Percentiles rank a stretch among this genome's conserved stretches.
These are phyloP conservation scores for Chloris gayana DNA, from an alignment of 176 grass and related monocot species.

Conservation along the genomic window DNA sequence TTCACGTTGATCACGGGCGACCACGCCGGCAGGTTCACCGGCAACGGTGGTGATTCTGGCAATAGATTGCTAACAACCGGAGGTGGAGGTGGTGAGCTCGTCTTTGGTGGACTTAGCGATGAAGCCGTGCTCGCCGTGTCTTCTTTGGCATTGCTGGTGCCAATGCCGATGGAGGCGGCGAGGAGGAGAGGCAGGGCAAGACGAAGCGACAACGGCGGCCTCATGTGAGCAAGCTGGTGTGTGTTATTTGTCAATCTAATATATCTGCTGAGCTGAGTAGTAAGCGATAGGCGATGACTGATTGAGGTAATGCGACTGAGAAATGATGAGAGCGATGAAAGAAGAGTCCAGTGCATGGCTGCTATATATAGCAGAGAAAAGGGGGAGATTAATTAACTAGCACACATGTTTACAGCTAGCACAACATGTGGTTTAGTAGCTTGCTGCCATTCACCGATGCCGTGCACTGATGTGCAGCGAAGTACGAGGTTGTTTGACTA, in stretches of 20 bases:
- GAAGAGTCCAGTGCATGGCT: neutral
- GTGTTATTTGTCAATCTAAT: neutral
- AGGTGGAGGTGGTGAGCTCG: neutral
- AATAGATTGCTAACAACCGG: neutral
- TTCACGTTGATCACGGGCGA: constrained; percentile 39
- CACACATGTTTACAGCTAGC: neutral
- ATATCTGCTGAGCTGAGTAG: too few relatives aligned
- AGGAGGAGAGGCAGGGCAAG: neutral
- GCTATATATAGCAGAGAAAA: neutral
- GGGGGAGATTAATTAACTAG: neutral
- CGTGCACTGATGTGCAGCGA: neutral
- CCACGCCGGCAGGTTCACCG: neutral
- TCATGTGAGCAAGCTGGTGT: neutral
- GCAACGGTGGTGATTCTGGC: neutral
- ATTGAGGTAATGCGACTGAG: too few relatives aligned
- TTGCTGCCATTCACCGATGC: neutral
- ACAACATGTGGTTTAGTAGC: neutral
- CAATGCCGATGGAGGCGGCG: neutral
- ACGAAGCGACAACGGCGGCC: neutral
- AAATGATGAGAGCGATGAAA: neutral
- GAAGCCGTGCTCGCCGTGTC: neutral
- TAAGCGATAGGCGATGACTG: too few relatives aligned
- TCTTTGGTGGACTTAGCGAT: neutral
- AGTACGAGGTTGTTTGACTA: neutral
- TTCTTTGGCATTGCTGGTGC: neutral